Conservation (phyloP, 2,329 filamentous ascomycete genomes). For the Pestalotiopsis sp. region DNA sequence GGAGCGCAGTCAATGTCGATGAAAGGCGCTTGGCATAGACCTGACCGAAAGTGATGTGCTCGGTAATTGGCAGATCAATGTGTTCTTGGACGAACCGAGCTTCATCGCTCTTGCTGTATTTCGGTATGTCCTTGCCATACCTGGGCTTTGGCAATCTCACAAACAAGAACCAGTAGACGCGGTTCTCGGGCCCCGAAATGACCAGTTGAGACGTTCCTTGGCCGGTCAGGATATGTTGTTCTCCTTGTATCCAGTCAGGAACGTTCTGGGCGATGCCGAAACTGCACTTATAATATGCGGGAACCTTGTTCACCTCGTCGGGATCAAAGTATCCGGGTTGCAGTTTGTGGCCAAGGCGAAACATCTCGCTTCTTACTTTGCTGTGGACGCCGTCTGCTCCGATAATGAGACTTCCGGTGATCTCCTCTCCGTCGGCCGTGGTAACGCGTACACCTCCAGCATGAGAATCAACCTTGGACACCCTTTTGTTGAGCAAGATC, state of each 20-base stretch:
- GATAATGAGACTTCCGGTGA: slow-evolving; percentile 36
- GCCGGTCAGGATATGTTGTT: slow-evolving; percentile 21
- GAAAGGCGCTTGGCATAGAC: slow-evolving; percentile 30
- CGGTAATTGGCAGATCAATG: slow-evolving; percentile 16
- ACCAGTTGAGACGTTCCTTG: slow-evolving; percentile 29
- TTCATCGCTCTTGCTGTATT: slow-evolving; percentile 35
- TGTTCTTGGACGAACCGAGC: slow-evolving; percentile 25
- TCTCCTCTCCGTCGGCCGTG: slow-evolving; percentile 31
- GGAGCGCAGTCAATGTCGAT: slow-evolving; percentile 34
- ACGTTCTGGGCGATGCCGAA: slow-evolving; percentile 39
- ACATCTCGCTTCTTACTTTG: slow-evolving; percentile 29
- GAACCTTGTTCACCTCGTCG: slow-evolving; percentile 21
- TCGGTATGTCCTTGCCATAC: slow-evolving; percentile 33
- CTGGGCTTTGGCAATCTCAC: slow-evolving; percentile 29
- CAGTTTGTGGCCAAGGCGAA: slow-evolving; percentile 19
- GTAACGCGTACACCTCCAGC: slow-evolving; percentile 30
- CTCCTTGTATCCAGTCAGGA: slow-evolving; percentile 19
- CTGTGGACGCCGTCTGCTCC: slow-evolving; percentile 46
- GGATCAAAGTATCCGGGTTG: slow-evolving; percentile 26
- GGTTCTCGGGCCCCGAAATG: slow-evolving; percentile 29
- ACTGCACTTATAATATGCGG: slow-evolving; percentile 35
- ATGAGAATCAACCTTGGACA: slow-evolving; percentile 28
- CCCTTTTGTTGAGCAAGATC: slow-evolving; percentile 29
- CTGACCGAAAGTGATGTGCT: slow-evolving; percentile 30
- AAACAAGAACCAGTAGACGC: slow-evolving; percentile 40